phyloP scores from a whole-genome alignment of 2,329 filamentous ascomycete genomes.

The Alternaria conjuncta region DNA sequence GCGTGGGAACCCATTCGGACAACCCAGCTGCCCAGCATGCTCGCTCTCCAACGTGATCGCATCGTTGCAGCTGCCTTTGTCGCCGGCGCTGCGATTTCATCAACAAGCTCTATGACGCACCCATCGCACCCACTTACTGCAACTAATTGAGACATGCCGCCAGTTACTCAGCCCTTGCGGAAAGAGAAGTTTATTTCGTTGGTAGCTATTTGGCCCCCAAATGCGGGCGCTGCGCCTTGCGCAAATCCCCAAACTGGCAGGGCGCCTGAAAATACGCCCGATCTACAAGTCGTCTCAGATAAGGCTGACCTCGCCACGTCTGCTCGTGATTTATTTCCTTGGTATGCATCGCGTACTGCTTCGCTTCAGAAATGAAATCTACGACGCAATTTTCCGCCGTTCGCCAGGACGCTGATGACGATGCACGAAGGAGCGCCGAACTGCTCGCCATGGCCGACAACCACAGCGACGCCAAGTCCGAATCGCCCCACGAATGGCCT shows the following conservation, averaged over 20 bases:
- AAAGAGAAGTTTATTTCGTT: background rate
- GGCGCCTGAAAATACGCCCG: conserved; percentile 9
- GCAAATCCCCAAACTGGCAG: conserved; percentile 1
- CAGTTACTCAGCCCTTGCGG: background rate
- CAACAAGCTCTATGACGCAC: background rate
- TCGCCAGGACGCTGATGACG: conserved; percentile 8
- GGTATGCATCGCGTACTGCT: background rate
- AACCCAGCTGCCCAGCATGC: background rate
- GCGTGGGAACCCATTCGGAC: too few species aligned
- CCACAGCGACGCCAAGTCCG: conserved; percentile 1
- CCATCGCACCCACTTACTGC: background rate
- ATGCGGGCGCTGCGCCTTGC: conserved; percentile 19
- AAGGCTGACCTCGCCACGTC: background rate
- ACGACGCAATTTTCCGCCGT: conserved; percentile 5
- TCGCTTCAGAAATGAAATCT: background rate
- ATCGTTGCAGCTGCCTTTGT: background rate
- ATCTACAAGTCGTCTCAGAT: background rate
- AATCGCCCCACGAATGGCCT: background rate
- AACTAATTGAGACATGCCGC: background rate
- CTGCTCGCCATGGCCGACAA: conserved; percentile 7
- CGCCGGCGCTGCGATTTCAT: background rate
- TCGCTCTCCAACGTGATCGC: background rate
- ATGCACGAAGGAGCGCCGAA: conserved; percentile 10
- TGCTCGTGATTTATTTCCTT: background rate
- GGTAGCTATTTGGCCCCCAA: background rate